Base-by-base conservation (phyloP, 176 grass and related monocot species). In the Zoysia japonica region DNA sequence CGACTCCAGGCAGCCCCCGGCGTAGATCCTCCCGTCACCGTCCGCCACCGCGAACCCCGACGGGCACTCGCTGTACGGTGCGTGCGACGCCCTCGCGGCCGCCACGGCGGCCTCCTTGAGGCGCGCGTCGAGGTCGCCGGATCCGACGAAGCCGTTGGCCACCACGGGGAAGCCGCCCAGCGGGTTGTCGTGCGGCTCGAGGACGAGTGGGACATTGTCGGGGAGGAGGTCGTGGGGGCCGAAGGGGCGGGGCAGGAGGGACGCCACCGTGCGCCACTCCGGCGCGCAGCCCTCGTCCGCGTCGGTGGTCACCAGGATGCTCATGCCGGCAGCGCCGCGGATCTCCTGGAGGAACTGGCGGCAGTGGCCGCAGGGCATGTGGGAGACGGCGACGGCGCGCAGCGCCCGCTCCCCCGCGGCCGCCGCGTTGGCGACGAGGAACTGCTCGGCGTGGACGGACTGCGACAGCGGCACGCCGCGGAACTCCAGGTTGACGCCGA, bases 301-400 rank as follows among this genome's bases (percentile, higher is more conserved):
- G 70, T 97, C 94, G 65, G 85, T 56, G 70, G 94, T 97, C 11
- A 97, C 91, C n/a, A 97, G 63, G 77, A 97, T 86, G 1, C 84
- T 80, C 66, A 94, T 97, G 77, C 89, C 85, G 61, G 68, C 61
- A 9, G 94, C 92, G 65, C 84, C 91, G 19, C 94, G 91, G 74
- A 97, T 87, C 66, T 97, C 94, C 86, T 97, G 94, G 14, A 97
- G 83, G 83, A 97, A 97, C 89, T 97, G 94, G 67, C 94, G 83
- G 87, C 94, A 97, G 87, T 97, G 94, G 78, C 91, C 94, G 70
- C 91, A 97, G 28, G 94, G 94, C 84, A 94, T 88, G 77, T 91
- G 85, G 15, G 94, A 97, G 52, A 97, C 94, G 53, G 94, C 94
- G 78, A 97, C 65, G 89, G 82, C 93, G 60, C 77, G 89, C 6